Conservation (phyloP, 176 grass and related monocot species). For the Musa itinerans region DNA sequence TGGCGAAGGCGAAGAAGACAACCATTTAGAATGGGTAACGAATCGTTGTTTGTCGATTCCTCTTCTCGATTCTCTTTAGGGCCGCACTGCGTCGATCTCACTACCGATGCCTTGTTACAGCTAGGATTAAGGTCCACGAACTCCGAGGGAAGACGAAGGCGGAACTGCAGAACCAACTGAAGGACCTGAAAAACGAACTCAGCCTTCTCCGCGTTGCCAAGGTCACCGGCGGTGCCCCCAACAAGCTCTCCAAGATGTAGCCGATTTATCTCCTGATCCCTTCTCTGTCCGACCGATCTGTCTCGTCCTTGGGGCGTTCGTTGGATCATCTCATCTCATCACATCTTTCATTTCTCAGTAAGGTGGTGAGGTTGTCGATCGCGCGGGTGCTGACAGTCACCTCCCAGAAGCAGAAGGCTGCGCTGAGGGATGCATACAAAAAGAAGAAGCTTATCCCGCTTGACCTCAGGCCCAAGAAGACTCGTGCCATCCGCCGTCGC, state of each 20-base stretch:
- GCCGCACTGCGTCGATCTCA: neutral
- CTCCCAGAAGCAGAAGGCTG: conserved; percentile 4
- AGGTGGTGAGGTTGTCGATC: conserved; percentile 10
- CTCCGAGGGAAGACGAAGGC: neutral
- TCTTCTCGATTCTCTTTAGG: neutral
- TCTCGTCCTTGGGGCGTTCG: no score
- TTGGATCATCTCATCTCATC: no score
- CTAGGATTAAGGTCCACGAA: conserved; percentile 7
- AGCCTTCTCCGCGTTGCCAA: conserved; percentile 1
- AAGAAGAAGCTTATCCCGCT: neutral
- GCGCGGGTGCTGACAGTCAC: conserved; percentile 5
- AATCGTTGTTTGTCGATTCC: no score
- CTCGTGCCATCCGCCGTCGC: neutral
- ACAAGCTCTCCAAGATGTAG: conserved; percentile 14
- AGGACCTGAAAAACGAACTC: neutral
- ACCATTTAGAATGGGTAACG: no score
- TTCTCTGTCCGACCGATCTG: no score
- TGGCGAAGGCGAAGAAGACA: no score
- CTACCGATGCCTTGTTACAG: neutral
- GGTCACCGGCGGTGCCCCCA: conserved; percentile 1
- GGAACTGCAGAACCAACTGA: neutral
- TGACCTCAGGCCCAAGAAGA: conserved; percentile 9
- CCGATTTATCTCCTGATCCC: no score
- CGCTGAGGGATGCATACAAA: conserved; percentile 2
- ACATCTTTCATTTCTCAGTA: neutral